A percentile compares a stretch with the other conserved stretches of the same genome.
These are phyloP conservation scores for Fragilaria crotonensis DNA, from an alignment of 108 stramenopile species.

Conservation along the genomic window DNA sequence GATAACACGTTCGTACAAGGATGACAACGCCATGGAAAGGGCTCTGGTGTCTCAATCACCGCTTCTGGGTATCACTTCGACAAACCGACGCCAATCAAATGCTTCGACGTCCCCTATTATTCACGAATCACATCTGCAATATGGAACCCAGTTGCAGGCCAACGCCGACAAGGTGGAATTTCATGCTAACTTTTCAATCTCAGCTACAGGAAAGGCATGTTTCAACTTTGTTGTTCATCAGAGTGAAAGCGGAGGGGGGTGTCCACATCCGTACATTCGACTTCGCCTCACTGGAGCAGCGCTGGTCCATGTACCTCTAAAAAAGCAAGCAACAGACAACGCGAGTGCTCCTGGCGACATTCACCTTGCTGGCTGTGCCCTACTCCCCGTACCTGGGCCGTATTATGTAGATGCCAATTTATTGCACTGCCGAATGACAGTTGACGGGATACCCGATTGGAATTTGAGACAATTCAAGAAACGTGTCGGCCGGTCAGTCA, in stretches of 20 bases:
- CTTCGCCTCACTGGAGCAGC: not conserved
- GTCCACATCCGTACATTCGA: not conserved
- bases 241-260: not conserved
- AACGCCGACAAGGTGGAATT: not conserved
- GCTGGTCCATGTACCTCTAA: not conserved
- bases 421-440: not conserved
- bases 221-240: not conserved
- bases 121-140: no score
- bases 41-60: no score
- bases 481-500: not conserved
- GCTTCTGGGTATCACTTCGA: no score
- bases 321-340: not conserved
- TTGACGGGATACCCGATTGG: not conserved
- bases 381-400: not conserved
- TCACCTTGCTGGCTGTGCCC: not conserved
- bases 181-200: not conserved
- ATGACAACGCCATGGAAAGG: no score
- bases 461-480: not conserved
- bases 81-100: no score
- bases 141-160: not conserved
- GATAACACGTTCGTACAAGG: no score
- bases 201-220: not conserved
- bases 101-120: no score
- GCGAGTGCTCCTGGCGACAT: no score
- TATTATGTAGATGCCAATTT: not conserved